Base-by-base conservation (phyloP, 805 yeast species). In the Kodamaea leandrae region DNA sequence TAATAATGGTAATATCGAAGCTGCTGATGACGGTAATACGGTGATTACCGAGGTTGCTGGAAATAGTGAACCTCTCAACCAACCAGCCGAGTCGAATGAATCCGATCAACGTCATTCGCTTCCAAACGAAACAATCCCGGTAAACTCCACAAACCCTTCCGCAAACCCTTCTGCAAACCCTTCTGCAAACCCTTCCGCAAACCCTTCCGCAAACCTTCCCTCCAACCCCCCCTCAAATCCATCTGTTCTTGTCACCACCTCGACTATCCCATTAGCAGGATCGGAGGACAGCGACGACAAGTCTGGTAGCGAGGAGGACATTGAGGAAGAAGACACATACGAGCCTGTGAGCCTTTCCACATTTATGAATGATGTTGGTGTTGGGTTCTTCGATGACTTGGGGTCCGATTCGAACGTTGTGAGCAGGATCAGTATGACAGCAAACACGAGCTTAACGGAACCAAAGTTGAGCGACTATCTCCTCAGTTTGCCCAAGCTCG, bases 361-460 rank as follows among this genome's bases (percentile, higher is more conserved):
- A 12, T 74, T 74, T 37, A 52, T 74, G 50, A 49, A 51, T 6
- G 70, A 67, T 36, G 58, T 72, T 15, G 67, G 67, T 2, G 60
- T 72, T 12, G 62, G 61, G 37, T 74, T 74, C 42, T 72, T 64
- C 49, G 78, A 74, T 48, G 77, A 74, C 48, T 59, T 72, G 36
- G 69, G 66, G 27, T 60, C 68, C 16, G 62, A 60, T 16, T 51
- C 57, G 2, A 54, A 57, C 16, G 39, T 58, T 3, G 47, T 58
- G 3, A 49, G 53, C 6, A 48, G 63, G 27, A 41, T 58, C 13
- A 55, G 63, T 21, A 39, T 58, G 2, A 49, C 63, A 1, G 29
- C 46, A 12, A 29, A 36, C 4, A 50, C 43, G 17, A 33, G 42
- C 7, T 36, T 34, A 17, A 26, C 41, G 26, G 19, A 39, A 1